Percentiles rank a stretch among this genome's conserved stretches.
Evolutionary conservation across 495 filamentous ascomycete species (phyloP).

Genomic region (Aspergillus bridgeri): DNA sequence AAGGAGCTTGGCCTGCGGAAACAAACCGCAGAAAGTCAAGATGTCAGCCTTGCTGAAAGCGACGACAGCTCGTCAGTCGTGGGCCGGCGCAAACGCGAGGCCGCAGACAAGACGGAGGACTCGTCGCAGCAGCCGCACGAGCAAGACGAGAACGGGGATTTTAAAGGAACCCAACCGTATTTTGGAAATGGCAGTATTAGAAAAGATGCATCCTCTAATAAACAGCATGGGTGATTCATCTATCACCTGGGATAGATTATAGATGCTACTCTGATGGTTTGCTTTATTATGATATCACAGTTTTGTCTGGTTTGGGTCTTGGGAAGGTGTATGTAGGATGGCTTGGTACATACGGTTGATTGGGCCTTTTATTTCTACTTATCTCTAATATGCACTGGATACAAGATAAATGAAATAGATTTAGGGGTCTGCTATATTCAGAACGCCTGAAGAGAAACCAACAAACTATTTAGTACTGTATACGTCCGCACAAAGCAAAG

Average conservation of each 20-base stretch:
- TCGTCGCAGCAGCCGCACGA: neutral
- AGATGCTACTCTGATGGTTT: neutral
- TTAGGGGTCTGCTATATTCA: neutral
- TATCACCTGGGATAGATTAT: neutral
- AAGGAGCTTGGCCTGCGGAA: slow-evolving; percentile 65
- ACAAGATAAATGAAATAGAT: neutral
- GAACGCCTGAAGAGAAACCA: neutral
- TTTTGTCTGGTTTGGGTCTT: neutral
- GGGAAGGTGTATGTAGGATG: neutral
- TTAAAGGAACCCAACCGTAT: slow-evolving; percentile 33
- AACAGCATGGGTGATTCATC: neutral
- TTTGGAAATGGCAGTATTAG: slow-evolving; percentile 10
- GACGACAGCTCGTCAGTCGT: slow-evolving; percentile 35
- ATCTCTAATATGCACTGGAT: neutral
- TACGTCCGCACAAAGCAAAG: neutral
- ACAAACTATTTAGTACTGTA: neutral
- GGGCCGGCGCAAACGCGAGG: neutral
- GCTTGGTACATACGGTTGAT: neutral
- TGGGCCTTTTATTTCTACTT: neutral
- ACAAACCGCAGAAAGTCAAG: slow-evolving; percentile 55
- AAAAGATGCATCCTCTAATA: neutral
- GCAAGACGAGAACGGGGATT: slow-evolving; percentile 16
- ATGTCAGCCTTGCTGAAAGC: slow-evolving; percentile 65
- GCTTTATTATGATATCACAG: neutral
- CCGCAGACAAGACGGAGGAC: neutral